A percentile compares a stretch with the other conserved stretches of the same genome.
These are phyloP conservation scores for Beauveria pseudobassiana DNA, from an alignment of 2,329 filamentous ascomycete species.

Conservation along the genomic window DNA sequence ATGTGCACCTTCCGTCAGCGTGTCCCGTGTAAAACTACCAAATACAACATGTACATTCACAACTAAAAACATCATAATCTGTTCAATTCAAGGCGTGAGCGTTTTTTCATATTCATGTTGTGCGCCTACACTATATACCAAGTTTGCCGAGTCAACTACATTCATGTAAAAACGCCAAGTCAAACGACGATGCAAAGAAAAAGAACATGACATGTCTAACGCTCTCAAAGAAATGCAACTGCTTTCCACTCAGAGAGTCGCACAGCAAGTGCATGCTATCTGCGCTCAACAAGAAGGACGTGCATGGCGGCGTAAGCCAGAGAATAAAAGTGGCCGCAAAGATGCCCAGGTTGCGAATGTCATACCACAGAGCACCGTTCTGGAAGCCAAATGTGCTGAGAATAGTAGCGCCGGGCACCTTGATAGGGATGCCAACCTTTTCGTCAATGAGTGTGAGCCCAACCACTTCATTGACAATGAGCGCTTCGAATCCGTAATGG, in stretches of 20 bases:
- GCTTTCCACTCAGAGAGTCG: background rate
- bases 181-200: conserved; percentile 3
- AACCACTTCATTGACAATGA: conserved; percentile 95
- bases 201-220: background rate
- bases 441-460: conserved; percentile 84
- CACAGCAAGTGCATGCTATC: conserved; percentile 32
- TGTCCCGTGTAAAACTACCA: conserved; percentile 7
- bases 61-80: background rate
- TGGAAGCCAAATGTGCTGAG: conserved; percentile 92
- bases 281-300: conserved; percentile 80
- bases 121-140: background rate
- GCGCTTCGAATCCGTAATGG: conserved; percentile 92
- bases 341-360: conserved; percentile 72
- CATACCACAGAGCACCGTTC: conserved; percentile 75
- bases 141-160: background rate
- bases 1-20: background rate
- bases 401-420: conserved; percentile 89
- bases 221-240: background rate
- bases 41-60: conserved; percentile 10
- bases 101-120: background rate
- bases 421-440: conserved; percentile 94
- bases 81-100: background rate
- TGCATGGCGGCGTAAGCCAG: conserved; percentile 91
- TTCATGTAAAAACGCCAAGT: conserved; percentile 3
- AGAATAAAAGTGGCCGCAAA: conserved; percentile 80